phyloP scores from a whole-genome alignment of 108 stramenopile species.

The Nitzschia inconspicua region DNA sequence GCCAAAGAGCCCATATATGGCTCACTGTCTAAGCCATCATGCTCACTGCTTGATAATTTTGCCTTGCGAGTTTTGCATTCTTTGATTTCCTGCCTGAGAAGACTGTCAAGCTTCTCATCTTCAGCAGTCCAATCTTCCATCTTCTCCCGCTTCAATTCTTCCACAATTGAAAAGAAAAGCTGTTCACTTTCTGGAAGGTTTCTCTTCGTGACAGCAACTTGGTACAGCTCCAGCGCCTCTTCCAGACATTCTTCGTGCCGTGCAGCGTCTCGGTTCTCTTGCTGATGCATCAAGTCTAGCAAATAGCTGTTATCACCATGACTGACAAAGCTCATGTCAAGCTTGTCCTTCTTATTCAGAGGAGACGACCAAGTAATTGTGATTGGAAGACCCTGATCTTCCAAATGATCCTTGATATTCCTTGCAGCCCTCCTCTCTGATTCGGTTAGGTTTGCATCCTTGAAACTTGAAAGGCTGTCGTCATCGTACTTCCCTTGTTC shows the following conservation, averaged over 20 bases:
- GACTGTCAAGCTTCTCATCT: constrained; percentile 7
- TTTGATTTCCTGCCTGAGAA: constrained; percentile 1
- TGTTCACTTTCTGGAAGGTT: constrained; percentile 12
- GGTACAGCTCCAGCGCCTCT: constrained; percentile 23
- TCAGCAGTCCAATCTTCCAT: not conserved
- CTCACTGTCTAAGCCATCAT: too few relatives aligned
- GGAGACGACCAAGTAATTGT: not conserved
- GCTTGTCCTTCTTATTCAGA: not conserved
- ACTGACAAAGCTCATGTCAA: constrained; percentile 1
- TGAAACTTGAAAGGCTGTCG: not conserved
- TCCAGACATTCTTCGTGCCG: constrained; percentile 22
- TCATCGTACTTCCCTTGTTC: not conserved
- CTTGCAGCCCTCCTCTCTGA: not conserved
- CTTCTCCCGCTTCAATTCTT: constrained; percentile 7
- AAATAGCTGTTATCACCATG: constrained; percentile 19
- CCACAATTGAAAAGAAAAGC: constrained; percentile 10
- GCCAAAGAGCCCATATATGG: too few relatives aligned
- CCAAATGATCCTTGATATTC: not conserved
- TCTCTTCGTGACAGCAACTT: constrained; percentile 2
- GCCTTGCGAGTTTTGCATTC: not conserved
- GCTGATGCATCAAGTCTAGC: constrained; percentile 9
- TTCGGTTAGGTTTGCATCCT: not conserved
- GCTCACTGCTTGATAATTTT: too few relatives aligned
- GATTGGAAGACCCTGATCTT: constrained; percentile 13
- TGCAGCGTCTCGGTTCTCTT: constrained; percentile 4